Evolutionary conservation across 345 rosid genomes (phyloP), one percentile per base, ranked within the genome.

Genomic region (Populus nigra): DNA sequence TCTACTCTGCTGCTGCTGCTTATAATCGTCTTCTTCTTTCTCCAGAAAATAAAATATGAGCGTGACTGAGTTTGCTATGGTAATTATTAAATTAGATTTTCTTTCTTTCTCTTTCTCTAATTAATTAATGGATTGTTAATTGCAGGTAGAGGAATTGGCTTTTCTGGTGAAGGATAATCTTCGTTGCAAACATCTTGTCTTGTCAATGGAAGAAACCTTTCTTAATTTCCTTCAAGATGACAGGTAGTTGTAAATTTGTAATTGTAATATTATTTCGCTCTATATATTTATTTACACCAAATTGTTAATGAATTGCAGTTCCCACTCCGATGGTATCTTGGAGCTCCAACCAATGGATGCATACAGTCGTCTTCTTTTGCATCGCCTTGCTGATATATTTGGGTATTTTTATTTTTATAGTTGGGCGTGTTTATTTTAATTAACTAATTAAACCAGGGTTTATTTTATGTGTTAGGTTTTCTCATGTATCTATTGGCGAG

Each of bases 321-420:
- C 35, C 35, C 5, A 33, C 35, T 33, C 35, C 74, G 88, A 88
- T 72, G 89, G 85, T 76, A 68, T 87, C 57, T 82, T 89, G 23
- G 89, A 91, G 77, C 80, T 91, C 88, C 90, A 91, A 80, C 91
- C 94, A 25, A 89, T 89, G 94, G 85, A 87, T 77, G 73, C 94
- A 18, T 91, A 91, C 76, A 87, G 73, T 61, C 91, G 94, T 15
- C 92, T 89, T 76, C 91, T 91, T 35, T 41, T 89, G 84, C 94
- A 89, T 84, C 87, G 89, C 1, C 84, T 91, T 61, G 94, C 93
- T 33, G 94, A 91, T 72, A 88, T 89, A 77, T 91, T 91, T 76
- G 94, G 94, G 94, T 89, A 85, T 33, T 33, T 33, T 33, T 33
- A 33, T 33, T 33, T 33, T 33, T 33, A 3, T 33, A 33, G 3